phyloP scores from a whole-genome alignment of 2,329 filamentous ascomycete genomes.

The Aspergillus sp. region DNA sequence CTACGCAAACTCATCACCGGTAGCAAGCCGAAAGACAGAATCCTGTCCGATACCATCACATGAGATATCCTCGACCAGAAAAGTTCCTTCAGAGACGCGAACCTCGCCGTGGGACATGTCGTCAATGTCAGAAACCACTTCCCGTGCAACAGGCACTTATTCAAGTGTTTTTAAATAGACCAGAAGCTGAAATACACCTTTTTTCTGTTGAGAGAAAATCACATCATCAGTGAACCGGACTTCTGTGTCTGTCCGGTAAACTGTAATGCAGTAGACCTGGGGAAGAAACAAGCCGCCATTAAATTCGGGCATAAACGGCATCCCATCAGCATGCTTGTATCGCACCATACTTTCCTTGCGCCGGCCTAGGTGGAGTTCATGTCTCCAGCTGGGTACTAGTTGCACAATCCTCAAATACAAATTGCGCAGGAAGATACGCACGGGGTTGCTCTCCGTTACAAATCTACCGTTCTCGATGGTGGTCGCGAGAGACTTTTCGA shows the following conservation, averaged over 20 bases:
- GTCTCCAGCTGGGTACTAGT: constrained; percentile 23
- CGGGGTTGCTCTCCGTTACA: constrained; percentile 20
- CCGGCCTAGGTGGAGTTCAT: constrained; percentile 20
- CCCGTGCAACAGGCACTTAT: constrained; percentile 1
- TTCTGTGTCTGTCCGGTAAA: constrained; percentile 1
- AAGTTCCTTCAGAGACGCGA: constrained; percentile 1
- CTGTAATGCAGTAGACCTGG: constrained; percentile 26
- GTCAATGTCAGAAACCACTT: constrained; percentile 1
- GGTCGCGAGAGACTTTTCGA: constrained; percentile 26
- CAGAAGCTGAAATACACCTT: constrained; percentile 25
- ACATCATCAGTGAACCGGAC: constrained; percentile 27
- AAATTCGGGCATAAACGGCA: constrained; percentile 25
- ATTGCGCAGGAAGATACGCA: constrained; percentile 27
- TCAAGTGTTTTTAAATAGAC: constrained; percentile 14
- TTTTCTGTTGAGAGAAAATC: constrained; percentile 20
- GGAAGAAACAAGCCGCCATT: constrained; percentile 26
- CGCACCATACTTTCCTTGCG: constrained; percentile 19
- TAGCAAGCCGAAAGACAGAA: constrained; percentile 15
- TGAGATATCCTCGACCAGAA: constrained; percentile 4
- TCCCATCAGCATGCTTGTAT: constrained; percentile 20
- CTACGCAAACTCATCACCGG: constrained; percentile 20
- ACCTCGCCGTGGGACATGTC: constrained; percentile 7
- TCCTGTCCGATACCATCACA: not conserved
- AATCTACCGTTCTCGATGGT: constrained; percentile 30
- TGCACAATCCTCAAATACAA: constrained; percentile 27